Base-by-base conservation (phyloP, 768 basidiomycete genomes). In the Scleroderma citrinum region DNA sequence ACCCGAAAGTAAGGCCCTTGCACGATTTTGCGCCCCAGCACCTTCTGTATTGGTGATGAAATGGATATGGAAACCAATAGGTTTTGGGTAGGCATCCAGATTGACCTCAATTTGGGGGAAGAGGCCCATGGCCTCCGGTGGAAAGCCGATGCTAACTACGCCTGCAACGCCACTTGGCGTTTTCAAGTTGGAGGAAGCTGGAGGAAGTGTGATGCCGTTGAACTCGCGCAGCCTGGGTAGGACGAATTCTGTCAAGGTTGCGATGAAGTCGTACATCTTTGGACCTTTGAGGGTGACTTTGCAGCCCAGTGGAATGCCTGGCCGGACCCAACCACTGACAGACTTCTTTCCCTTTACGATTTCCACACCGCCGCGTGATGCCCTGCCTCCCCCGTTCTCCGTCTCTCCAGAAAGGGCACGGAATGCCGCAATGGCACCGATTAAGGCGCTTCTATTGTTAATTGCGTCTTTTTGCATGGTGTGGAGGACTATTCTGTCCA, bases 21-120 rank as follows among this genome's bases (percentile, higher is more conserved):
- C 93, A 50, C 80, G 76, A 63, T 93, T 87, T 71, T 96, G 89
- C 7, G 94, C 94, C 12, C 91, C 91, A n/a, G 83, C 68, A 0
- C 95, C 95, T 39, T 75, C 73, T 5, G 89, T 87, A 62, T 87
- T 92, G 19, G 95, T 97, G 49, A 93, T 76, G 63, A 95, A 93
- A 64, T 94, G 89, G 32, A 99, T 83, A 62, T 97, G 89, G 80
- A 99, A 90, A 17, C 95, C 95, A 59, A 85, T 85, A 40, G 80
- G 64, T 55, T 79, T 80, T 5, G 92, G 91, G 64, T 97, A 99
- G 24, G 87, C 70, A 60, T 97, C 94, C 37, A 87, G 67, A 64
- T 96, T 96, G 66, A 92, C 85, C 70, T 98, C 95, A 49, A 98
- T 87, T 70, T 95, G 90, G 1, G 95, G 95, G 74, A 97, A 99